These are phyloP conservation scores for Beauveria varroae DNA, from an alignment of 2,329 filamentous ascomycete genomes.

Conservation along the genomic window DNA sequence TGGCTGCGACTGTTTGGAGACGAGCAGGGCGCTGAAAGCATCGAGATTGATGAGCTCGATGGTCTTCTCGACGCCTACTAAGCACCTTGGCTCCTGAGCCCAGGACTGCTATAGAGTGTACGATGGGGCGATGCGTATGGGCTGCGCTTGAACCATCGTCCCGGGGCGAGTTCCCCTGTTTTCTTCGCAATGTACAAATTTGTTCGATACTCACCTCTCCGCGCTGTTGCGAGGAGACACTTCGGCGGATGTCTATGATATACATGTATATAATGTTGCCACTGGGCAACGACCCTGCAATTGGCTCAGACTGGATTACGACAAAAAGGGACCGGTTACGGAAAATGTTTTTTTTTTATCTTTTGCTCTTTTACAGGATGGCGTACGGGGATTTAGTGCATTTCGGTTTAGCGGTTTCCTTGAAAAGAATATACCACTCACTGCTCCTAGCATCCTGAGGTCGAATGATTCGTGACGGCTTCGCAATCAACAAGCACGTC, in stretches of 20 bases:
- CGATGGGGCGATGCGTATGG: constrained; percentile 14
- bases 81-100: constrained; percentile 18
- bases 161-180: constrained; percentile 2
- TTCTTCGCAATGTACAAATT: constrained; percentile 8
- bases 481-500: not conserved
- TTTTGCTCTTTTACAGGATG: constrained; percentile 2
- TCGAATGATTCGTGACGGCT: not conserved
- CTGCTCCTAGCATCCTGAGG: not conserved
- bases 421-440: constrained; percentile 10
- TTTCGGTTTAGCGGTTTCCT: constrained; percentile 6
- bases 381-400: not conserved
- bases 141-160: constrained; percentile 11
- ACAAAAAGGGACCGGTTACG: constrained; percentile 2
- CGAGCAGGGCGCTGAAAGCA: constrained; percentile 73
- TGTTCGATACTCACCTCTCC: constrained; percentile 5
- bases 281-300: constrained; percentile 4
- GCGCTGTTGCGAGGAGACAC: not conserved
- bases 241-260: constrained; percentile 22
- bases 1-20: constrained; percentile 42
- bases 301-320: constrained; percentile 10
- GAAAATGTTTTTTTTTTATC: constrained; percentile 5
- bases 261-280: constrained; percentile 23
- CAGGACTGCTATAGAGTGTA: constrained; percentile 12
- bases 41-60: constrained; percentile 91
- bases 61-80: constrained; percentile 72